These are phyloP conservation scores for Taiozyma sp. DNA, from an alignment of 1,139 yeast genomes.

Conservation along the genomic window DNA sequence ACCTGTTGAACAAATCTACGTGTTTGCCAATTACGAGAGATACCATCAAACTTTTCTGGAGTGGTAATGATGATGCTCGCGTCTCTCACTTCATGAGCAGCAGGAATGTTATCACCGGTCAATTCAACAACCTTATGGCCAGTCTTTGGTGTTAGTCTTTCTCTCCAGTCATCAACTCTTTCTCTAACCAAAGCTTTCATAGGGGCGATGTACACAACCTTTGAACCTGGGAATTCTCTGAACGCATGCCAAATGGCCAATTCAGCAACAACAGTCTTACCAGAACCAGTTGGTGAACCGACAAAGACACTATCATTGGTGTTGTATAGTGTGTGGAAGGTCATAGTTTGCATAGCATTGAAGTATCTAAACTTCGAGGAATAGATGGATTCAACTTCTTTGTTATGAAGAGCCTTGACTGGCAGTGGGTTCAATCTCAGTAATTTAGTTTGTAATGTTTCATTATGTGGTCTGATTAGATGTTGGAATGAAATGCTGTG, in stretches of 20 bases:
- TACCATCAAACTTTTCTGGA: slow-evolving; percentile 98
- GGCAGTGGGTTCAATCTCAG: slow-evolving; percentile 85
- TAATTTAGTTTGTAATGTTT: slow-evolving; percentile 78
- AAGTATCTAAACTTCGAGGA: slow-evolving; percentile 68
- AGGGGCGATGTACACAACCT: slow-evolving; percentile 94
- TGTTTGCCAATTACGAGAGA: slow-evolving; percentile 97
- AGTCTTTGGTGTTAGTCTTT: slow-evolving; percentile 59
- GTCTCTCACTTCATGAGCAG: slow-evolving; percentile 74
- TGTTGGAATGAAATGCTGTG: slow-evolving; percentile 88
- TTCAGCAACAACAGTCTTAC: slow-evolving; percentile 96
- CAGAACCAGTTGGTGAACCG: slow-evolving; percentile 99
- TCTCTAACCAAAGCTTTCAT: slow-evolving; percentile 98
- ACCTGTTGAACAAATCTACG: slow-evolving; percentile 89
- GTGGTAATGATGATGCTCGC: slow-evolving; percentile 95
- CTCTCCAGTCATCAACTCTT: slow-evolving; percentile 93
- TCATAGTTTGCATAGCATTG: slow-evolving; percentile 99
- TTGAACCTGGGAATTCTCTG: slow-evolving; percentile 71
- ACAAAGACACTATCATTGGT: slow-evolving; percentile 77
- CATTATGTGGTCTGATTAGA: slow-evolving; percentile 82
- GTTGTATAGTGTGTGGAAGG: slow-evolving; percentile 84
- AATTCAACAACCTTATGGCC: slow-evolving; percentile 77
- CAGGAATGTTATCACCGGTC: slow-evolving; percentile 96
- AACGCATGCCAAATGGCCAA: slow-evolving; percentile 97
- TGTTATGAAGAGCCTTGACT: slow-evolving; percentile 69
- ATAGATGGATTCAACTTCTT: slow-evolving; percentile 65